Evolutionary conservation across 2,329 filamentous ascomycete species (phyloP).

Genomic region (Diaporthe sp.): DNA sequence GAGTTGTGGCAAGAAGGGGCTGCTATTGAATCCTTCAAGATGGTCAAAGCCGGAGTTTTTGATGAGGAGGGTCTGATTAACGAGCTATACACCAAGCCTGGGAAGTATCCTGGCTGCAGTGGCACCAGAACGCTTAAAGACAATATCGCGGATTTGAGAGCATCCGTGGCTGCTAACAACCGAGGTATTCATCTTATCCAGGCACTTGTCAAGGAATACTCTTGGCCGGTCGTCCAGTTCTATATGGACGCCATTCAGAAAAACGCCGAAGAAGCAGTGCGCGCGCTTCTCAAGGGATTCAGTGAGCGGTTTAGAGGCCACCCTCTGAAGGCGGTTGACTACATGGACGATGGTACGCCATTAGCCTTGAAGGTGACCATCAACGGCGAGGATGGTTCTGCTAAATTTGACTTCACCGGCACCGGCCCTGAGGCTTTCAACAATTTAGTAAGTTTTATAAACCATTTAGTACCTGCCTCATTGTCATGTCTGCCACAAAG

Average conservation of each 20-base stretch:
- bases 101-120: conserved; percentile 76
- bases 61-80: conserved; percentile 77
- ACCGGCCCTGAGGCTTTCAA: conserved; percentile 77
- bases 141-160: conserved; percentile 84
- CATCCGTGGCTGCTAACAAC: conserved; percentile 82
- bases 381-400: conserved; percentile 78
- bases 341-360: conserved; percentile 80
- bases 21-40: conserved; percentile 34
- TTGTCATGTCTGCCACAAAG: conserved; percentile 51
- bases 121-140: conserved; percentile 81
- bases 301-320: conserved; percentile 72
- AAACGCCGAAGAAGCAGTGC: conserved; percentile 79
- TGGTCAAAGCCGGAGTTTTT: conserved; percentile 30
- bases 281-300: conserved; percentile 75
- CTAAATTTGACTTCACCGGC: conserved; percentile 77
- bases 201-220: conserved; percentile 77
- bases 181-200: conserved; percentile 81
- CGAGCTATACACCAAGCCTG: conserved; percentile 73
- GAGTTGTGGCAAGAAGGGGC: conserved; percentile 35
- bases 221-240: conserved; percentile 76
- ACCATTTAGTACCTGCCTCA: neutral
- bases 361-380: conserved; percentile 69
- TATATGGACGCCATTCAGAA: conserved; percentile 83
- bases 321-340: conserved; percentile 76
- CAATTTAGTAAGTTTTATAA: conserved; percentile 54